Conservation (phyloP, 2,329 filamentous ascomycete species). For the Sclerotinia glacialis region DNA sequence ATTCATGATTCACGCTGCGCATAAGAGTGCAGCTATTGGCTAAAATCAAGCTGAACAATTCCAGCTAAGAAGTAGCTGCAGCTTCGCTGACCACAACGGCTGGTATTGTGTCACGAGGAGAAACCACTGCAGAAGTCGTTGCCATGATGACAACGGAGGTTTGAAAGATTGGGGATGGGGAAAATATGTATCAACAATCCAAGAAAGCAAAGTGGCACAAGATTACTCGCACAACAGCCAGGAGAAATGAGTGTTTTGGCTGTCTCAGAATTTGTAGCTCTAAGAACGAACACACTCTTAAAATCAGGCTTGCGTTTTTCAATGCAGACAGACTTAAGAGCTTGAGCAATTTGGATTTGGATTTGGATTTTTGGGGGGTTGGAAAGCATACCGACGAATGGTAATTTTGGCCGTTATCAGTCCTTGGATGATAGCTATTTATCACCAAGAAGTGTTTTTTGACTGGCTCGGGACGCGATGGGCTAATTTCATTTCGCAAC, state of each 20-base stretch:
- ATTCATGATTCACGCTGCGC: background rate
- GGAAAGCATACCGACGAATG: slow-evolving; percentile 6
- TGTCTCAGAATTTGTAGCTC: slow-evolving; percentile 12
- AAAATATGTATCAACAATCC: slow-evolving; percentile 16
- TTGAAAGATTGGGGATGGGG: slow-evolving; percentile 1
- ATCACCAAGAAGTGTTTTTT: background rate
- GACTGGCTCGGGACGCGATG: slow-evolving; percentile 7
- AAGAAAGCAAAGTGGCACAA: slow-evolving; percentile 19
- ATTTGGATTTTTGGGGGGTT: too few species aligned
- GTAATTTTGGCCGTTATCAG: slow-evolving; percentile 4
- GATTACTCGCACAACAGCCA: slow-evolving; percentile 20
- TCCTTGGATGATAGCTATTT: background rate
- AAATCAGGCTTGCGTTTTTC: background rate
- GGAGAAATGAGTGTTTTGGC: slow-evolving; percentile 19
- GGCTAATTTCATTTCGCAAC: background rate
- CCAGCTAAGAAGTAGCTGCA: slow-evolving; percentile 3
- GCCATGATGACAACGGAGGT: slow-evolving; percentile 12
- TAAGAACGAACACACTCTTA: slow-evolving; percentile 7
- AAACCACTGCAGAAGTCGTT: slow-evolving; percentile 9
- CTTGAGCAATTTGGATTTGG: slow-evolving; percentile 1
- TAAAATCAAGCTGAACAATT: background rate
- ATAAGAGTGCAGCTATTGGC: background rate
- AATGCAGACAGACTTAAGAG: background rate
- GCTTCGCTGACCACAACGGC: slow-evolving; percentile 6
- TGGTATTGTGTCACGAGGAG: slow-evolving; percentile 11